These are phyloP conservation scores for Cyberlindnera euphorbiiphila DNA, from an alignment of 805 yeast genomes.

Conservation along the genomic window DNA sequence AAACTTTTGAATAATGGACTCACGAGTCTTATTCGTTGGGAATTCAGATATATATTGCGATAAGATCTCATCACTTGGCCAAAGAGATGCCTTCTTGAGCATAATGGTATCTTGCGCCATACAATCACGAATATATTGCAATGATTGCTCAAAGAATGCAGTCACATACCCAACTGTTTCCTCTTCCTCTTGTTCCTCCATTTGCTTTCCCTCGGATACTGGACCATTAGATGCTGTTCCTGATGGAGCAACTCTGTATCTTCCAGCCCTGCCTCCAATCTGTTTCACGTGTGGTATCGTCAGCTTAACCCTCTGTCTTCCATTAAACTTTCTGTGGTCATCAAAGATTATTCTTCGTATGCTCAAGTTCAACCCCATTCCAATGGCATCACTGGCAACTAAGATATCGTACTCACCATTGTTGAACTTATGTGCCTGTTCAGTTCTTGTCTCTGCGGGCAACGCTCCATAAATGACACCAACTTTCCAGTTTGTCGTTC, in stretches of 20 bases:
- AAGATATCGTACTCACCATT: constrained; percentile 74
- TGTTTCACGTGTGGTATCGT: constrained; percentile 75
- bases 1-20: constrained; percentile 44
- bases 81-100: constrained; percentile 59
- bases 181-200: constrained; percentile 19
- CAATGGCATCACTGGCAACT: constrained; percentile 95
- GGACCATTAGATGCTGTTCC: constrained; percentile 6
- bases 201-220: constrained; percentile 4
- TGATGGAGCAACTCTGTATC: constrained; percentile 47
- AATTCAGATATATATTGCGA: constrained; percentile 59
- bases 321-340: constrained; percentile 66
- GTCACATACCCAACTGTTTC: constrained; percentile 48
- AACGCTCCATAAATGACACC: constrained; percentile 93
- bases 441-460: constrained; percentile 90
- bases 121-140: constrained; percentile 41
- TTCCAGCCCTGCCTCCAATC: constrained; percentile 95
- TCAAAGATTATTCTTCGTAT: constrained; percentile 79
- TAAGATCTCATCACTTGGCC: constrained; percentile 80
- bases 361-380: constrained; percentile 91
- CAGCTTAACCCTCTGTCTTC: constrained; percentile 43
- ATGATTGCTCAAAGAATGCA: constrained; percentile 43
- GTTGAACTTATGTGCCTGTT: constrained; percentile 79
- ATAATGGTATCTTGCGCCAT: constrained; percentile 50
- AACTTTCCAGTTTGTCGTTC: constrained; percentile 56
- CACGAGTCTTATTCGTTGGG: constrained; percentile 45